These are phyloP conservation scores for Parietaria judaica DNA, from an alignment of 306 rosid genomes.

Conservation along the genomic window DNA sequence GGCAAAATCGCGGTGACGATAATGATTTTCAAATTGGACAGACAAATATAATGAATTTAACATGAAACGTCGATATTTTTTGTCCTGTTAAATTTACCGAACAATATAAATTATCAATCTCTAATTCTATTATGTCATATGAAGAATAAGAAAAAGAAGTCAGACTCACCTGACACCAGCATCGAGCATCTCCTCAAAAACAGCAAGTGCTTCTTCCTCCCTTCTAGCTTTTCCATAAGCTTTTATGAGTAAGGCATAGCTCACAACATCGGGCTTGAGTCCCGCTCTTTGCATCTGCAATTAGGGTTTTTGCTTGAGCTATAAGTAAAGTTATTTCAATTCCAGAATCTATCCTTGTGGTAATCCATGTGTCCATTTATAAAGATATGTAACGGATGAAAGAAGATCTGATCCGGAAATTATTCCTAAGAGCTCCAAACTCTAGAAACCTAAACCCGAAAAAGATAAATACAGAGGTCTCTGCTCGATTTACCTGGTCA, in stretches of 20 bases:
- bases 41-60: too few species aligned
- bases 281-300: conserved; percentile 96
- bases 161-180: conserved; percentile 80
- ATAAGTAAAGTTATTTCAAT: neutral
- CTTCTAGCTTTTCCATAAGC: conserved; percentile 97
- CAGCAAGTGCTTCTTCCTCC: conserved; percentile 97
- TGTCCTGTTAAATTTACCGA: neutral
- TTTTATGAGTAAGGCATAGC: conserved; percentile 75
- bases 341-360: too few species aligned
- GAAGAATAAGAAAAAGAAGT: neutral
- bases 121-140: neutral
- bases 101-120: neutral
- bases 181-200: conserved; percentile 95
- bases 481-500: conserved; percentile 59
- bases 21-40: too few species aligned
- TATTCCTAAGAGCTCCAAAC: too few species aligned
- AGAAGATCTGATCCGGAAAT: too few species aligned
- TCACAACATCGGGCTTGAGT: conserved; percentile 79
- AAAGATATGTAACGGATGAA: too few species aligned
- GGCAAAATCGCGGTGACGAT: too few species aligned
- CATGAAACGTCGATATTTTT: too few species aligned
- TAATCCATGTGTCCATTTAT: too few species aligned
- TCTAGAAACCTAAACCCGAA: too few species aligned
- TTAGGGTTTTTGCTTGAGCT: neutral
- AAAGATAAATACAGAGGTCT: neutral